Percentiles rank a stretch among this genome's conserved stretches.
phyloP scores from a whole-genome alignment of 1,284 basidiomycete genomes.

The Neolentinus lepideus region DNA sequence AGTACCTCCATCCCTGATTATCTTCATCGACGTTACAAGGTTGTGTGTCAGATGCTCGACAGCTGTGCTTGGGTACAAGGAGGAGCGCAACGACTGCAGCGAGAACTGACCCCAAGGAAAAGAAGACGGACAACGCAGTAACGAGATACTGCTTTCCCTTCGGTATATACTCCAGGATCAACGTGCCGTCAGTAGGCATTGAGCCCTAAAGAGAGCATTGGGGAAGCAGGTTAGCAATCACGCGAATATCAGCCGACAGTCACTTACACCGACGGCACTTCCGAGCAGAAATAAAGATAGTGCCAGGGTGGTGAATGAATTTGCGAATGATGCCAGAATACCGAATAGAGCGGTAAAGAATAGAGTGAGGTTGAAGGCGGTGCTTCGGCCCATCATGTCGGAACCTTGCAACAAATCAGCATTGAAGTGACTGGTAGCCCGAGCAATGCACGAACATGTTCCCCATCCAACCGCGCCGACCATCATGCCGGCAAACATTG shows the following conservation, averaged over 20 bases:
- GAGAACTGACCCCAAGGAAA: slow-evolving; percentile 85
- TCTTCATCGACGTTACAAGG: slow-evolving; percentile 59
- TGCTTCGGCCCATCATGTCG: slow-evolving; percentile 77
- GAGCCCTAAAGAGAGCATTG: slow-evolving; percentile 52
- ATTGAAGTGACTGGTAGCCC: slow-evolving; percentile 3
- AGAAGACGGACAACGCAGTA: slow-evolving; percentile 94
- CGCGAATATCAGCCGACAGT: neutral
- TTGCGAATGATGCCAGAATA: slow-evolving; percentile 70
- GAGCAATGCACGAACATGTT: slow-evolving; percentile 46
- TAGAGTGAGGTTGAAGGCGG: slow-evolving; percentile 90
- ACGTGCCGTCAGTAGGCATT: slow-evolving; percentile 95
- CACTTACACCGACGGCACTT: slow-evolving; percentile 79
- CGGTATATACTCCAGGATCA: slow-evolving; percentile 92
- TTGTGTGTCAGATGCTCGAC: slow-evolving; percentile 33
- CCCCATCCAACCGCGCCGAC: slow-evolving; percentile 92
- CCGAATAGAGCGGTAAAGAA: slow-evolving; percentile 90
- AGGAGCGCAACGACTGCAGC: slow-evolving; percentile 73
- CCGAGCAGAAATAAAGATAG: slow-evolving; percentile 82
- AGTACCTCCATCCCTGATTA: slow-evolving; percentile 84
- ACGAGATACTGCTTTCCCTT: slow-evolving; percentile 88
- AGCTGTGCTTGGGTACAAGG: slow-evolving; percentile 76
- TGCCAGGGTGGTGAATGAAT: slow-evolving; percentile 71
- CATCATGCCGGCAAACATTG: slow-evolving; percentile 95
- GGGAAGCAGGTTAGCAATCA: neutral
- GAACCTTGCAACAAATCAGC: slow-evolving; percentile 32